Percentiles rank a stretch among this genome's conserved stretches.
Conservation (phyloP, 495 filamentous ascomycete genomes). For the Friedmanniomyces simplex region DNA sequence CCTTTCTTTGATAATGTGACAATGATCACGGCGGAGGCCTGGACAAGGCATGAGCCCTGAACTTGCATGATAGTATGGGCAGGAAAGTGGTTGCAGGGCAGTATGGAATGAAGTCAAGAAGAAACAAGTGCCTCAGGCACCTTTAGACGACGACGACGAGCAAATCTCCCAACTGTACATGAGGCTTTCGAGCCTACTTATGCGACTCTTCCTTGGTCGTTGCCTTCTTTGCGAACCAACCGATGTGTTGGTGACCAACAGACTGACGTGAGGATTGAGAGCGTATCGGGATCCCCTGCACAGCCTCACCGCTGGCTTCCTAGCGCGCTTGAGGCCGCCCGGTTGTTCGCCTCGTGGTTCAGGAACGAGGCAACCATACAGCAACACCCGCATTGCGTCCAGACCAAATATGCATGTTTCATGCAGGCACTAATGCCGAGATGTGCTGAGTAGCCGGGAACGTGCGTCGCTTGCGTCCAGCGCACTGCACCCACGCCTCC, state of each 20-base stretch:
- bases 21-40: neutral
- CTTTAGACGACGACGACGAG: neutral
- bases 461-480: no score
- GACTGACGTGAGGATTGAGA: no score
- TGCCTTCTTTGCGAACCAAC: slow-evolving; percentile 1
- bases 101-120: neutral
- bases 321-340: slow-evolving; percentile 4
- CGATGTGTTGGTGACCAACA: neutral
- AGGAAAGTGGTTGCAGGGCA: neutral
- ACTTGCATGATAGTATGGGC: no score
- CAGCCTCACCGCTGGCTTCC: neutral
- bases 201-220: neutral
- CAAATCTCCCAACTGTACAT: neutral
- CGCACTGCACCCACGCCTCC: no score
- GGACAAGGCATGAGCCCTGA: no score
- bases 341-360: neutral
- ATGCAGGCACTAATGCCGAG: neutral
- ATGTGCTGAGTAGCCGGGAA: neutral
- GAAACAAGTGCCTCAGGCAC: neutral
- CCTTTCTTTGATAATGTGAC: neutral
- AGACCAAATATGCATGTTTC: no score
- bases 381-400: neutral
- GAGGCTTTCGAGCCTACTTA: neutral
- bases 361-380: neutral
- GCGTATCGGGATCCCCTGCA: neutral